These are phyloP conservation scores for Ophiostoma tasmaniense DNA, from an alignment of 2,329 filamentous ascomycete genomes.

Conservation along the genomic window DNA sequence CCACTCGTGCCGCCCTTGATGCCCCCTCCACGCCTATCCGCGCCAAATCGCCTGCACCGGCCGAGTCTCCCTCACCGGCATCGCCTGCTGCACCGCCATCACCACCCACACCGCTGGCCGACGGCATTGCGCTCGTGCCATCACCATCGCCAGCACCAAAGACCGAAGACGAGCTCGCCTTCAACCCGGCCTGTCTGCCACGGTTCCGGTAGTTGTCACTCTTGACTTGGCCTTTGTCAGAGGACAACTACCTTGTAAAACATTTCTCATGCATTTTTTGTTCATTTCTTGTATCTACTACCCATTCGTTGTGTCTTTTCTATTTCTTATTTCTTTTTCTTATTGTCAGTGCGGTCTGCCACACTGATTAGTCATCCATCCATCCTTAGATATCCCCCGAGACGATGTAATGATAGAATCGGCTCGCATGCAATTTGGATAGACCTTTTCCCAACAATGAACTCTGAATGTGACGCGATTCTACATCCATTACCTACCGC, in stretches of 20 bases:
- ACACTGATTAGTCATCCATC: background rate
- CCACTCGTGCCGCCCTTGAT: background rate
- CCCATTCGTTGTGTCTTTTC: background rate
- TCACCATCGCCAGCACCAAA: background rate
- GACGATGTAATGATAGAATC: conserved; percentile 1
- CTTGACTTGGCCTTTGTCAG: too few relatives aligned
- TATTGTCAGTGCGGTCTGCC: background rate
- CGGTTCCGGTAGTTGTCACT: conserved; percentile 32
- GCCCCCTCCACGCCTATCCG: background rate
- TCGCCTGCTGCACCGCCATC: background rate
- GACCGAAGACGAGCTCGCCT: conserved; percentile 24
- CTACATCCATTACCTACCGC: background rate
- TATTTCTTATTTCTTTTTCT: background rate
- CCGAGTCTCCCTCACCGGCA: background rate
- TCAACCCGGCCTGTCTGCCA: conserved; percentile 52
- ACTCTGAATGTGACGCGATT: background rate
- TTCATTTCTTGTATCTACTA: background rate
- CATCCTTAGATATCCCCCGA: background rate
- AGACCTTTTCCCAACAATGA: background rate
- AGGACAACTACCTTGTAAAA: background rate
- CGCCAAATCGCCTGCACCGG: background rate
- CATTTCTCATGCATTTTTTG: background rate
- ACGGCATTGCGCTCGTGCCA: background rate
- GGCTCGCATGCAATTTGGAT: background rate
- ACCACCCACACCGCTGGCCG: background rate